Evolutionary conservation across 73 alveolate genomes (phyloP).

Genomic region (Paramecium bursaria): DNA sequence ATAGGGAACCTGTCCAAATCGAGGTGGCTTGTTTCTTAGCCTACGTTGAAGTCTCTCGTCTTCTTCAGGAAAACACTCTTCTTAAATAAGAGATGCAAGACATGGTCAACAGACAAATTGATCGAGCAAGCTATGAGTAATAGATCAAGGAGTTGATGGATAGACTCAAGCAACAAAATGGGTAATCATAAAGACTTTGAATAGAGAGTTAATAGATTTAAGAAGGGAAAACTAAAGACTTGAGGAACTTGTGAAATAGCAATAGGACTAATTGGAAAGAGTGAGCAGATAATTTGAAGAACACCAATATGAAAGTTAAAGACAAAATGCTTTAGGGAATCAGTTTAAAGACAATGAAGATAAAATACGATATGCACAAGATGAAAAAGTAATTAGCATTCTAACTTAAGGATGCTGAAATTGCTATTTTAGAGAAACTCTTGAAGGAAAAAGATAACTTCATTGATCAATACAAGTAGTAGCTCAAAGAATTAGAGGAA

Average conservation of each 20-base stretch:
- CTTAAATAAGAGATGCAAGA: constrained; percentile 44
- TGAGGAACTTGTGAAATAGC: no score
- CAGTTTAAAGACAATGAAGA: background rate
- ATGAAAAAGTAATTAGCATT: constrained; percentile 8
- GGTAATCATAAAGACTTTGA: background rate
- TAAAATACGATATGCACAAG: constrained; percentile 10
- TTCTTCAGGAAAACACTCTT: constrained; percentile 17
- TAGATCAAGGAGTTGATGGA: constrained; percentile 53
- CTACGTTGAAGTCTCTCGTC: constrained; percentile 9
- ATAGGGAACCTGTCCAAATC: constrained; percentile 8
- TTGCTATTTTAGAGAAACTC: constrained; percentile 24
- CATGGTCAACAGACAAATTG: constrained; percentile 8
- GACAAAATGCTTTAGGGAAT: constrained; percentile 34
- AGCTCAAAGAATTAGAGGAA: constrained; percentile 10
- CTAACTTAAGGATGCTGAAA: constrained; percentile 37
- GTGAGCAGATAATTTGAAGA: no score
- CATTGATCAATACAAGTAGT: constrained; percentile 19
- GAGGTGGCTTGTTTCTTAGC: constrained; percentile 53
- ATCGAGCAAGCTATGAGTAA: constrained; percentile 43
- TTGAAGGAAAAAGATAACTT: constrained; percentile 30
- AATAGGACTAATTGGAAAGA: no score
- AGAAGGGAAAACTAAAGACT: constrained; percentile 4
- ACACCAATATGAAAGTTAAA: background rate
- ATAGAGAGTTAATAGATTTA: constrained; percentile 29
- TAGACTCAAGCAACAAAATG: constrained; percentile 15